Evolutionary conservation across 257 asterid genomes (phyloP), one percentile per base, ranked within the genome.

Genomic region (Jaltomata sinuosa): DNA sequence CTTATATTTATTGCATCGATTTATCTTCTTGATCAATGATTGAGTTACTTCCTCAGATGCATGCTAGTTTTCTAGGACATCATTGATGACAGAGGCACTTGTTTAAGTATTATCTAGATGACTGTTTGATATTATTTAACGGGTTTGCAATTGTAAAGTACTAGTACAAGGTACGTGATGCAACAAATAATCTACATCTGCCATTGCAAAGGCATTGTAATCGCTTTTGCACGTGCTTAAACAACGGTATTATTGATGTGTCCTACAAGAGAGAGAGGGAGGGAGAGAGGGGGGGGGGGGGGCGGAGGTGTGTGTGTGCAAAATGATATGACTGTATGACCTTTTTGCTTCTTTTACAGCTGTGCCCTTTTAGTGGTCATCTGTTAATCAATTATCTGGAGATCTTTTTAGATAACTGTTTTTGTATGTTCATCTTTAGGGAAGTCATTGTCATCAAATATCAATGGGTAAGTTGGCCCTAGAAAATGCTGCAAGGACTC

Each of bases 401-500:
- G 80, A 12, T 80, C 79, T 22, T n/a, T 32, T 62, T 50, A 49
- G 31, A 36, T 82, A 72, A 74, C 86, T 83, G 22, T 57, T 27
- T 34, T 84, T 47, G 34, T 47, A 27, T 74, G 42, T 84, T 81
- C 67, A 57, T 79, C 65, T 86, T 53, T 85, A 92, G 94, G 89
- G 85, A 85, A 72, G 82, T 65, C 87, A 29, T 71, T 87, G 78
- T 61, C 85, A 29, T 79, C 89, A 83, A 87, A 84, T 80, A 83
- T 78, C 83, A 15, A 85, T 80, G 32, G 87, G 79, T 45, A 25
- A 74, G 84, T 81, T 57, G 21, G 79, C 80, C 80, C 88, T 80
- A 72, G 88, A 87, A 72, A 85, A 83, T 78, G 87, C 82, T 78
- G 83, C 83, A 59, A 88, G 91, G 89, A 69, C 86, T 81, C 97